Base-by-base conservation (phyloP, 257 asterid species). In the Solanum lycopersicoides region DNA sequence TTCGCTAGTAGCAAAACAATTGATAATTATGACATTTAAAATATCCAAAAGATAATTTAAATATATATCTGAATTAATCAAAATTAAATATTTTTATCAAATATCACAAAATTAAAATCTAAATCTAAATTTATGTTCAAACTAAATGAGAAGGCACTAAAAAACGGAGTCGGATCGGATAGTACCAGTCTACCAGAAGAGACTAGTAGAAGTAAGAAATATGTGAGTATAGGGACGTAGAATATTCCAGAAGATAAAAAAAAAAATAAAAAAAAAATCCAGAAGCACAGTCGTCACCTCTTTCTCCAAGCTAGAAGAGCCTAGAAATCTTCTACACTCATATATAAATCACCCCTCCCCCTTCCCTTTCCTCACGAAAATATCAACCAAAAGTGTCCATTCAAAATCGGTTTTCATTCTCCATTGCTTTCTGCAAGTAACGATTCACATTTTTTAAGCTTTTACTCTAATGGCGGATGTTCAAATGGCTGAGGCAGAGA, bases 391-490 rank as follows among this genome's bases (percentile, higher is more conserved):
- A 82, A 50, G 44, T 15, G 68, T 41, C 6, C 30, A 15, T 30
- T 3, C 12, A 15, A 28, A 37, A 73, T 28, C 10, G 15, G 14
- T 59, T 69, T 2, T n/a, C 72, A 86, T 14, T 25, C 45, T 28
- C 86, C 69, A 1, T 4, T 23, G 23, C 16, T 37, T 3, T 4
- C 2, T 34, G 21, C 9, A 14, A 56, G 15, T 44, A 7, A 35
- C 65, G 16, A 9, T 15, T 79, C 18, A 16, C 41, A 45, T 16
- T 15, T 53, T 28, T 16, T 3, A 16, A 59, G 44, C 42, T 9
- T 37, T 23, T 30, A 25, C 30, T 25, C 34, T 0, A 65, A 94
- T 94, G 96, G 96, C 97, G 84, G 96, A 91, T 34, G 95, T 90
- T 6, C 82, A 85, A 65, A 91, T 88, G 92, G 91, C 89, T 14